These are phyloP conservation scores for Fusarium concolor DNA, from an alignment of 2,329 filamentous ascomycete species.

Conservation along the genomic window DNA sequence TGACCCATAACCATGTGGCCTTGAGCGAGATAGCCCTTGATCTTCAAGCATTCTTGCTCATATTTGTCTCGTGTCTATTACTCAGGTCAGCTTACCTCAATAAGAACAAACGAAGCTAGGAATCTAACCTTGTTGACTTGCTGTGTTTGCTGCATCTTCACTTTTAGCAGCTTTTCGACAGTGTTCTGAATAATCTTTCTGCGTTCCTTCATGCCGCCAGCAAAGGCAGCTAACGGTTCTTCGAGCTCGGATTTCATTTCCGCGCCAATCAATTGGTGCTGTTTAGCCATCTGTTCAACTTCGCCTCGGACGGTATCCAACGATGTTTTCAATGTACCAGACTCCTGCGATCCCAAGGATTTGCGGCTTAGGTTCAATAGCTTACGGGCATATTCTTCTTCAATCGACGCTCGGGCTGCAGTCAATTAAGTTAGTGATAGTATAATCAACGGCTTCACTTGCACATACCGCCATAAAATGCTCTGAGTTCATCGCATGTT, in stretches of 20 bases:
- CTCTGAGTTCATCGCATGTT: conserved; percentile 91
- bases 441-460: background rate
- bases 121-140: conserved; percentile 85
- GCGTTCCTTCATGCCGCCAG: conserved; percentile 94
- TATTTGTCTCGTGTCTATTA: conserved; percentile 86
- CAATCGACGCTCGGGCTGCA: conserved; percentile 86
- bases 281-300: conserved; percentile 92
- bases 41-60: conserved; percentile 97
- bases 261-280: conserved; percentile 86
- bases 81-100: conserved; percentile 7
- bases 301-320: conserved; percentile 90
- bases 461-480: conserved; percentile 83
- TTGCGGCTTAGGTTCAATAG: conserved; percentile 88
- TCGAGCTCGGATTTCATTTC: conserved; percentile 98
- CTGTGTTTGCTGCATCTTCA: conserved; percentile 91
- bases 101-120: too few relatives aligned
- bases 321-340: conserved; percentile 83
- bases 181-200: conserved; percentile 95
- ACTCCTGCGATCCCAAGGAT: conserved; percentile 87
- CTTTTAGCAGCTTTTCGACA: conserved; percentile 93
- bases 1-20: conserved; percentile 99
- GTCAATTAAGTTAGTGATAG: background rate
- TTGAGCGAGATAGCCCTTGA: conserved; percentile 97
- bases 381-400: conserved; percentile 96
- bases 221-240: conserved; percentile 90